phyloP scores from a whole-genome alignment of 495 filamentous ascomycete genomes.

The Parathielavia hyrcaniae region DNA sequence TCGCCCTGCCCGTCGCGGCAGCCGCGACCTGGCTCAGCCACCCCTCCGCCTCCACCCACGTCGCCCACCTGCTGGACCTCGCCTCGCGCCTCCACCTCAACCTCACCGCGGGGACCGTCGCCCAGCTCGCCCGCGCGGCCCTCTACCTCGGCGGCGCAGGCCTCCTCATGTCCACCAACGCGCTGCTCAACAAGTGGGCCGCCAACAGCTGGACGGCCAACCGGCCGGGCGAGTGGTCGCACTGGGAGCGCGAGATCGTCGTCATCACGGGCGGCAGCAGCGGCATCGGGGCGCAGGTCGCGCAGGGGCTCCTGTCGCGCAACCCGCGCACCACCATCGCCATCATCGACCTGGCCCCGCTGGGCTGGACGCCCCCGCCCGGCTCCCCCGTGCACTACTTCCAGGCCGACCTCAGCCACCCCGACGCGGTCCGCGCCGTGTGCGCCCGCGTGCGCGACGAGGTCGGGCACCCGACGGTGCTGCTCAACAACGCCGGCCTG shows the following conservation, averaged over 20 bases:
- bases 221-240: slow-evolving; percentile 21
- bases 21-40: slow-evolving; percentile 12
- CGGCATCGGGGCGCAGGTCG: slow-evolving; percentile 23
- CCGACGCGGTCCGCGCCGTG: slow-evolving; percentile 17
- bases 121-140: slow-evolving; percentile 10
- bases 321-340: slow-evolving; percentile 22
- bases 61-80: slow-evolving; percentile 9
- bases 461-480: slow-evolving; percentile 28
- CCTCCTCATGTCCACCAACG: slow-evolving; percentile 20
- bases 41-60: slow-evolving; percentile 5
- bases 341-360: slow-evolving; percentile 23
- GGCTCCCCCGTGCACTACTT: slow-evolving; percentile 20
- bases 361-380: slow-evolving; percentile 16
- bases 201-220: slow-evolving; percentile 28
- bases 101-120: neutral
- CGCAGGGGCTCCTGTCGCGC: slow-evolving; percentile 18
- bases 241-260: slow-evolving; percentile 27
- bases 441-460: slow-evolving; percentile 18
- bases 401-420: slow-evolving; percentile 24
- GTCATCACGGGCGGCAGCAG: slow-evolving; percentile 28
- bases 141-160: slow-evolving; percentile 18
- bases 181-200: slow-evolving; percentile 25
- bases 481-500: slow-evolving; percentile 29
- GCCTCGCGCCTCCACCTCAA: slow-evolving; percentile 6
- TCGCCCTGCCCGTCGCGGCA: slow-evolving; percentile 22